These are phyloP conservation scores for Brassica incana DNA, from an alignment of 345 rosid genomes.

Conservation along the genomic window DNA sequence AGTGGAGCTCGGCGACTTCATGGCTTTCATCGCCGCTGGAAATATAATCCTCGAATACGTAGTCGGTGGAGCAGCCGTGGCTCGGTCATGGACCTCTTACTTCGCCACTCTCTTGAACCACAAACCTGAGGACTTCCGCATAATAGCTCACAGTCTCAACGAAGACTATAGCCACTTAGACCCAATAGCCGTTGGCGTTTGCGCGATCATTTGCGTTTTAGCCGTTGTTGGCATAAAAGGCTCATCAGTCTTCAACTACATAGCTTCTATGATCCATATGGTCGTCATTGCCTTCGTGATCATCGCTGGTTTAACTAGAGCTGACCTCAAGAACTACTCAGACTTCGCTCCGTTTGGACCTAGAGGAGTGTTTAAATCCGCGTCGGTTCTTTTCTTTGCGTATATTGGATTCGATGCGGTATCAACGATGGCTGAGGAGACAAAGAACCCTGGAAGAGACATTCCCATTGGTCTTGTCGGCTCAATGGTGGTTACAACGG, in stretches of 20 bases:
- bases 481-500: constrained; percentile 60
- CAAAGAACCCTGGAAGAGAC: constrained; percentile 71
- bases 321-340: constrained; percentile 53
- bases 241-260: constrained; percentile 69
- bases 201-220: constrained; percentile 45
- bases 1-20: constrained; percentile 88
- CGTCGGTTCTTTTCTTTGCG: constrained; percentile 81
- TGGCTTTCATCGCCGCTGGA: constrained; percentile 87
- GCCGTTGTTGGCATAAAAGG: constrained; percentile 76
- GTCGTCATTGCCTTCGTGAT: constrained; percentile 68
- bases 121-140: constrained; percentile 64
- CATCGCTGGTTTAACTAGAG: constrained; percentile 60
- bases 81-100: constrained; percentile 87
- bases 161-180: constrained; percentile 66
- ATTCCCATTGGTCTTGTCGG: constrained; percentile 88
- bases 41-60: constrained; percentile 78
- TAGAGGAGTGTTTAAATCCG: constrained; percentile 63
- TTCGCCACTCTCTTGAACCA: constrained; percentile 80
- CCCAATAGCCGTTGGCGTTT: constrained; percentile 65
- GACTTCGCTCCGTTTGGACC: constrained; percentile 53
- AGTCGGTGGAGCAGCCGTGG: constrained; percentile 72
- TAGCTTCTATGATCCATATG: constrained; percentile 69
- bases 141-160: constrained; percentile 48
- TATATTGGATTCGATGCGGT: constrained; percentile 88
- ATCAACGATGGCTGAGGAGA: constrained; percentile 91